A percentile compares a stretch with the other conserved stretches of the same genome.
These are phyloP conservation scores for Dipodascopsis tothii DNA, from an alignment of 805 yeast genomes.

Conservation along the genomic window DNA sequence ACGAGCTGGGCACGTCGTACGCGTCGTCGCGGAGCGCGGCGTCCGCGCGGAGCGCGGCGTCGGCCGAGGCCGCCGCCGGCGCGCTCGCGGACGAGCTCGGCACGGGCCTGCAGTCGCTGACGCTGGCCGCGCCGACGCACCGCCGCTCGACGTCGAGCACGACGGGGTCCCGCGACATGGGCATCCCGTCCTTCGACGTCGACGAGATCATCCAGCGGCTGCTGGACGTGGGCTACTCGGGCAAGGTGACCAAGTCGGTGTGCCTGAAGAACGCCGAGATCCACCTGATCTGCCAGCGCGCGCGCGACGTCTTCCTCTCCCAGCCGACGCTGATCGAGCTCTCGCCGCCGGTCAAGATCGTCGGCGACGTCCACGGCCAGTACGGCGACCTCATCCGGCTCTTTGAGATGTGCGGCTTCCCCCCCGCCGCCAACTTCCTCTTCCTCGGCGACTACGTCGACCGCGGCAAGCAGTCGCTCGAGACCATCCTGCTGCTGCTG, in stretches of 20 bases:
- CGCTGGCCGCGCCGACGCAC: not conserved
- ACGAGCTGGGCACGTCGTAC: not conserved
- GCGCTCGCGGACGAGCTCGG: not conserved
- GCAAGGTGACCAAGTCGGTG: constrained; percentile 81
- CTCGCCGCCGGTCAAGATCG: constrained; percentile 78
- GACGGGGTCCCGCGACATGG: constrained; percentile 2
- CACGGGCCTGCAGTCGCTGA: not conserved
- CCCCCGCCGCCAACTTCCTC: constrained; percentile 85
- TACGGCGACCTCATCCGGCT: constrained; percentile 83
- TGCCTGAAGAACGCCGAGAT: constrained; percentile 89
- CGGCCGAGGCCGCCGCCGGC: not conserved
- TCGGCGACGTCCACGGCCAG: constrained; percentile 96
- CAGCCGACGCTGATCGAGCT: constrained; percentile 88
- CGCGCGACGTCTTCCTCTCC: constrained; percentile 79
- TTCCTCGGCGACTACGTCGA: constrained; percentile 96
- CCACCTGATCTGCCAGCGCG: constrained; percentile 73
- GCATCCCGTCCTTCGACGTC: constrained; percentile 41
- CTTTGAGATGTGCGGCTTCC: constrained; percentile 93
- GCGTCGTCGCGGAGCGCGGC: not conserved
- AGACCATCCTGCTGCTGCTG: constrained; percentile 75
- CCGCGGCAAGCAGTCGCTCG: constrained; percentile 92
- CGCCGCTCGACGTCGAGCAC: not conserved
- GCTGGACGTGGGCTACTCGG: constrained; percentile 92
- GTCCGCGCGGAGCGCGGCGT: not conserved
- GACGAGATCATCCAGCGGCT: constrained; percentile 87